Evolutionary conservation across 2,329 filamentous ascomycete species (phyloP), one percentile per base, ranked within the genome.

Genomic region (Camillea tinctor): DNA sequence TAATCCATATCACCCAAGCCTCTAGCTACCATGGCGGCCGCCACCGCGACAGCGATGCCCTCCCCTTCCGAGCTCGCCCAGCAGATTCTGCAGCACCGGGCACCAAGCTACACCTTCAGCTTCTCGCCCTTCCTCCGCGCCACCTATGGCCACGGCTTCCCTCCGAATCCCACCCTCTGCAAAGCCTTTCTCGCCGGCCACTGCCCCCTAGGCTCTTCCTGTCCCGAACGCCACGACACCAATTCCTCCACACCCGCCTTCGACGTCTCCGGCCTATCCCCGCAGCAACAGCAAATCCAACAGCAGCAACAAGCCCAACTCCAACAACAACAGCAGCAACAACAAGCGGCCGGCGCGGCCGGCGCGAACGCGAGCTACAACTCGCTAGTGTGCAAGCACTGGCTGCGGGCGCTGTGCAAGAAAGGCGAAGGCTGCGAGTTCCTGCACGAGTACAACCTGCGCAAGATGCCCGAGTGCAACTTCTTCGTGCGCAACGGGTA

Each of bases 351-450:
- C 71, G 75, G 62, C 61, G 36, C 36, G 15, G 13, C 36, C 13
- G 67, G 67, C 55, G 68, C 68, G 66, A 68, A 71, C 69, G 76
- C 81, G 49, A 87, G 87, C 36, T 89, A 89, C 74, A 91, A 89
- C 78, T 90, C 85, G 72, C 87, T 98, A 17, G 94, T 99, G 62
- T 99, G 95, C 87, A 99, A 99, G 80, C 95, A 98, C 82, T 98
- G 95, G 88, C 88, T 98, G 72, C 91, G 96, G 66, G 94, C 93
- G 0, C 86, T 99, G 20, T 99, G 95, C 83, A 99, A 99, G 75
- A 98, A 98, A 78, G 95, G 94, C 70, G 90, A 97, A 73, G 87
- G 88, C 68, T 99, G 95, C 87, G 95, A 99, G 80, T 99, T 98
- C 72, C 82, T 98, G 54, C 95, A 99, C 82, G 95, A 98, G 78